Evolutionary conservation across 2,329 filamentous ascomycete genomes (phyloP).

Genomic region (Aspergillus fijiensis): DNA sequence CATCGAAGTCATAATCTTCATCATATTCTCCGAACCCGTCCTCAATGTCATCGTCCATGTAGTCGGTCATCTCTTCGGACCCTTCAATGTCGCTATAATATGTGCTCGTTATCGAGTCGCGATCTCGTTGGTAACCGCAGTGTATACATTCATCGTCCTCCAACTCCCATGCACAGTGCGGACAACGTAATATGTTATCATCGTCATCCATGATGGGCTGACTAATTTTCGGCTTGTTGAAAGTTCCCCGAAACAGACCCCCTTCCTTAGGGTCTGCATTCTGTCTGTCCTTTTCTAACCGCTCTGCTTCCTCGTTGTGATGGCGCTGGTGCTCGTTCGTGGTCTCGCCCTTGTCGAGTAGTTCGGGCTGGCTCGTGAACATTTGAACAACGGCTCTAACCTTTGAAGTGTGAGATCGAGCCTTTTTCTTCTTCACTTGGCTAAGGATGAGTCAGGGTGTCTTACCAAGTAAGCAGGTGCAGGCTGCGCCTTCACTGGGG

Average conservation of each 20-base stretch:
- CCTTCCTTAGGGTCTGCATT: constrained; percentile 50
- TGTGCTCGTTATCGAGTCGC: constrained; percentile 39
- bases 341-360: constrained; percentile 64
- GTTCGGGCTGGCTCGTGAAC: constrained; percentile 59
- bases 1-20: constrained; percentile 25
- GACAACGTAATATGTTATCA: constrained; percentile 64
- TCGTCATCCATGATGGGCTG: constrained; percentile 55
- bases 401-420: constrained; percentile 34
- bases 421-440: background rate
- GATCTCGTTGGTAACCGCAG: constrained; percentile 56
- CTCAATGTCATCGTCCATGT: constrained; percentile 29
- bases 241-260: constrained; percentile 65
- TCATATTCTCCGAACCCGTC: constrained; percentile 31
- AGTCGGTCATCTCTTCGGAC: constrained; percentile 45
- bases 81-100: constrained; percentile 47
- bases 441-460: constrained; percentile 17
- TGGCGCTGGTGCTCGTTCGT: constrained; percentile 59
- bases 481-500: constrained; percentile 57
- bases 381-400: constrained; percentile 65
- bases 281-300: constrained; percentile 60
- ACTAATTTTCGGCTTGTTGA: constrained; percentile 40
- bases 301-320: constrained; percentile 59
- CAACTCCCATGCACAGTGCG: constrained; percentile 62
- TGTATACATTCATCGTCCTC: constrained; percentile 58
- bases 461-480: constrained; percentile 63